These are phyloP conservation scores for Geotrichum australiense DNA, from an alignment of 1,139 yeast genomes.

Conservation along the genomic window DNA sequence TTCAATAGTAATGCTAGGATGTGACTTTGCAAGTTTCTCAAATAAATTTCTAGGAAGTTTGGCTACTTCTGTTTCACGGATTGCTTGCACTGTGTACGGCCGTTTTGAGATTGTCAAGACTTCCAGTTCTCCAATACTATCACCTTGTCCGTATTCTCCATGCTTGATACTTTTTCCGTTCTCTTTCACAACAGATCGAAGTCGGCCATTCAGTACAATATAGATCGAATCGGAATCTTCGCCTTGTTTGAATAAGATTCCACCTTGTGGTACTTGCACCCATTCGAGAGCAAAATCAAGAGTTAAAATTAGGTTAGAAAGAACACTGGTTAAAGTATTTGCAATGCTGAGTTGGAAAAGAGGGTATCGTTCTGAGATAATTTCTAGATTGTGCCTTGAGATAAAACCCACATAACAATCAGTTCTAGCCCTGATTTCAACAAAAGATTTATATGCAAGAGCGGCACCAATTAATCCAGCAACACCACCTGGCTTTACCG, in stretches of 20 bases:
- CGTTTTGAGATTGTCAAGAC: slow-evolving; percentile 80
- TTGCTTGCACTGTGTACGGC: slow-evolving; percentile 70
- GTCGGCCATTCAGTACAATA: slow-evolving; percentile 82
- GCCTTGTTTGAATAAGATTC: slow-evolving; percentile 70
- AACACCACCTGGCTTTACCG: slow-evolving; percentile 69
- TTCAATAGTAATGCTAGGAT: slow-evolving; percentile 86
- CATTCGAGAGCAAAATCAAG: slow-evolving; percentile 93
- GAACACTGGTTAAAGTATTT: slow-evolving; percentile 54
- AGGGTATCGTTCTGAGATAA: slow-evolving; percentile 67
- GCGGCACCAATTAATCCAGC: slow-evolving; percentile 83
- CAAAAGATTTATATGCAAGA: slow-evolving; percentile 80
- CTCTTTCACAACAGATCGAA: slow-evolving; percentile 51
- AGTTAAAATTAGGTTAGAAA: slow-evolving; percentile 61
- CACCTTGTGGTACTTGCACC: slow-evolving; percentile 87
- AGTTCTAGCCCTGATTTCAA: slow-evolving; percentile 52
- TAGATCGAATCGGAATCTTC: slow-evolving; percentile 90
- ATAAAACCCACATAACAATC: slow-evolving; percentile 67
- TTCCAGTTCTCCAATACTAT: slow-evolving; percentile 91
- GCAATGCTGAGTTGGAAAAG: slow-evolving; percentile 74
- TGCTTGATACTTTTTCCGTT: slow-evolving; percentile 33
- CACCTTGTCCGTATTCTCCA: slow-evolving; percentile 91
- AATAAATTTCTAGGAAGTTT: slow-evolving; percentile 85
- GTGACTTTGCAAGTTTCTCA: slow-evolving; percentile 74
- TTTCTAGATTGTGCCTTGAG: slow-evolving; percentile 55
- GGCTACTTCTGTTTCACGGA: slow-evolving; percentile 89